Percentiles rank a stretch among this genome's conserved stretches.
Evolutionary conservation across 2,329 filamentous ascomycete species (phyloP).

Genomic region (Ascocoryne sarcoides): DNA sequence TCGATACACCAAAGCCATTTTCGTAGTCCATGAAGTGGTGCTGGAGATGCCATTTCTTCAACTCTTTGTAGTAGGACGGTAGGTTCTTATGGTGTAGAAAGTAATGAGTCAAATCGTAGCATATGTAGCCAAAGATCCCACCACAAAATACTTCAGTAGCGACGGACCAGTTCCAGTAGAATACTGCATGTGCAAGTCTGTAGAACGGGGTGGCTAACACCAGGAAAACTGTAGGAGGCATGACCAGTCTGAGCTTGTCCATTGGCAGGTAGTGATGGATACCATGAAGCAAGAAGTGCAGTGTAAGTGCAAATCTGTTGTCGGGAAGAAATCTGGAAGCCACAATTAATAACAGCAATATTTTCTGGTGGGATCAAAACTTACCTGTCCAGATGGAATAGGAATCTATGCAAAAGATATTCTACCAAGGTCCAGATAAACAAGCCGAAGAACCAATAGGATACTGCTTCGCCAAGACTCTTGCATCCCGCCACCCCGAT

Average conservation of each 20-base stretch:
- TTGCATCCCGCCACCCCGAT: conserved; percentile 54
- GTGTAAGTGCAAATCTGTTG: conserved; percentile 75
- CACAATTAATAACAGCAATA: conserved; percentile 20
- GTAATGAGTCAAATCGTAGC: conserved; percentile 97
- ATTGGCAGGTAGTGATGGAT: conserved; percentile 99
- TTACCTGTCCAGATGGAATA: conserved; percentile 92
- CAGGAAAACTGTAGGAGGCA: conserved; percentile 86
- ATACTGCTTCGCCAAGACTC: conserved; percentile 37
- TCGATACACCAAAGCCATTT: conserved; percentile 94
- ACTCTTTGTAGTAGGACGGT: conserved; percentile 76
- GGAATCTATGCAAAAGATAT: conserved; percentile 77
- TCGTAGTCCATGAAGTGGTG: conserved; percentile 98
- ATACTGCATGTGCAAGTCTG: conserved; percentile 75
- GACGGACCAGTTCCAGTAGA: conserved; percentile 78
- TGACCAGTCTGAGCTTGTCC: conserved; percentile 94
- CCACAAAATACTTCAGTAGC: conserved; percentile 75
- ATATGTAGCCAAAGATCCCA: conserved; percentile 89
- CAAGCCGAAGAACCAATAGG: conserved; percentile 63
- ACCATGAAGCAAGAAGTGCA: conserved; percentile 91
- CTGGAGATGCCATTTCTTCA: conserved; percentile 96
- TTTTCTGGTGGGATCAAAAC: conserved; percentile 28
- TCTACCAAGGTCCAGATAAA: conserved; percentile 84
- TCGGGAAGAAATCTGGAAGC: conserved; percentile 69
- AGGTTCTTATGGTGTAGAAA: conserved; percentile 95
- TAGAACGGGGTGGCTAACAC: conserved; percentile 83